Percentiles rank a stretch among this genome's conserved stretches.
phyloP scores from a whole-genome alignment of 2,329 filamentous ascomycete species.

The Aspergillus pseudonomiae region DNA sequence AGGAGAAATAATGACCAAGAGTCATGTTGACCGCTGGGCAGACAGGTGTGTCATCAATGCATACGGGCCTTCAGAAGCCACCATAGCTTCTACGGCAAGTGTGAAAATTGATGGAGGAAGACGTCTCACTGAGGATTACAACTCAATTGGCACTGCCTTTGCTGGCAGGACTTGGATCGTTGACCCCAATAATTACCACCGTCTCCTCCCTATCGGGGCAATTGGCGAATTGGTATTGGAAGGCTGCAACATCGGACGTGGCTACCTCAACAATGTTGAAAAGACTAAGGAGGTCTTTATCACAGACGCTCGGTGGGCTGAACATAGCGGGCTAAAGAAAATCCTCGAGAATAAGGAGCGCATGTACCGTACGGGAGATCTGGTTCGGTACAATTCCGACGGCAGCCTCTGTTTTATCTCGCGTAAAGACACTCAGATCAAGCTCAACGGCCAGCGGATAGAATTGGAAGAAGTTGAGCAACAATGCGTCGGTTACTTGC shows the following conservation, averaged over 20 bases:
- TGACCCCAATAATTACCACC: slow-evolving; percentile 40
- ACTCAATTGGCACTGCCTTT: slow-evolving; percentile 39
- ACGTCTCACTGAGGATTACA: slow-evolving; percentile 32
- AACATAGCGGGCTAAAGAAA: slow-evolving; percentile 20
- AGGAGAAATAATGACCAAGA: slow-evolving; percentile 49
- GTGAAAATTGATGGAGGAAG: slow-evolving; percentile 36
- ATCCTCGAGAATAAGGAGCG: slow-evolving; percentile 31
- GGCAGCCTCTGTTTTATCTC: slow-evolving; percentile 38
- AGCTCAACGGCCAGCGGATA: slow-evolving; percentile 50
- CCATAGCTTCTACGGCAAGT: slow-evolving; percentile 37
- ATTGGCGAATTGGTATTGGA: slow-evolving; percentile 53
- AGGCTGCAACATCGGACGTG: slow-evolving; percentile 49
- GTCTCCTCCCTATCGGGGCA: slow-evolving; percentile 47
- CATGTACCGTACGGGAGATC: slow-evolving; percentile 44
- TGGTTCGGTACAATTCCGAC: slow-evolving; percentile 40
- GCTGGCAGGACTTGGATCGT: slow-evolving; percentile 44
- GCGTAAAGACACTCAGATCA: slow-evolving; percentile 39
- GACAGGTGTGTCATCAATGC: slow-evolving; percentile 50
- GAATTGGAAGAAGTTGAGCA: slow-evolving; percentile 52
- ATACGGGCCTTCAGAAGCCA: slow-evolving; percentile 47
- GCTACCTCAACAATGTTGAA: slow-evolving; percentile 44
- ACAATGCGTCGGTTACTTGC: slow-evolving; percentile 42
- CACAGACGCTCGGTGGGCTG: slow-evolving; percentile 36
- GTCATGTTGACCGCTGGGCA: slow-evolving; percentile 49
- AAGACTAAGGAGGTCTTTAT: slow-evolving; percentile 42